Conservation (phyloP, 768 basidiomycete species). For the Serpula lacrymans region DNA sequence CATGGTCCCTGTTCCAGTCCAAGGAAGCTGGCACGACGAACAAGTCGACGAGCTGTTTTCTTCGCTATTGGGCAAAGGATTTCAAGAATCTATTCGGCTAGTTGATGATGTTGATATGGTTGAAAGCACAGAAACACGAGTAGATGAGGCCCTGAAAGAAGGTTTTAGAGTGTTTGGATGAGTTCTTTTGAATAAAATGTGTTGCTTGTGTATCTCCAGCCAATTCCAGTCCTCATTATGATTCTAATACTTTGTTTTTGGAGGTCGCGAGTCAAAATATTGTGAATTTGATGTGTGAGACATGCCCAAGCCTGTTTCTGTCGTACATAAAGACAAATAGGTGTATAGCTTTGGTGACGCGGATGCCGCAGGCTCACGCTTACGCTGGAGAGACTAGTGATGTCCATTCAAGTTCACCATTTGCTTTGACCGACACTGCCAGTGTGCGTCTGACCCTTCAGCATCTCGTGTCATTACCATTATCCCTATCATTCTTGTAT, state of each 20-base stretch:
- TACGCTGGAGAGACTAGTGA: not conserved
- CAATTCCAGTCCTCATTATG: too few relatives aligned
- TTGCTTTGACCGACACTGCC: not conserved
- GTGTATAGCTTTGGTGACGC: too few relatives aligned
- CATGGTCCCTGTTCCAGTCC: conserved; percentile 79
- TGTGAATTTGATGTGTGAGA: not conserved
- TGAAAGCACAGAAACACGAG: conserved; percentile 26
- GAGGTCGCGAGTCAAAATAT: too few relatives aligned
- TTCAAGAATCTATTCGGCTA: conserved; percentile 35
- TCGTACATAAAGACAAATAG: conserved; percentile 23
- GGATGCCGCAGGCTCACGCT: conserved; percentile 11
- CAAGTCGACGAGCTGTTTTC: conserved; percentile 95
- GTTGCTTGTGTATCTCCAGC: too few relatives aligned
- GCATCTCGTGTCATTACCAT: too few relatives aligned
- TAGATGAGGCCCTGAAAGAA: conserved; percentile 31
- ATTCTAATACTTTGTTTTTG: too few relatives aligned
- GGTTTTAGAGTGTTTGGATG: conserved; percentile 65
- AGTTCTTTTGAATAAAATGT: too few relatives aligned
- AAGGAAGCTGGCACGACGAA: conserved; percentile 87
- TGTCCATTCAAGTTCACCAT: not conserved
- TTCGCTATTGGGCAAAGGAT: conserved; percentile 78
- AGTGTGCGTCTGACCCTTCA: not conserved
- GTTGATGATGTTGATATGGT: conserved; percentile 24
- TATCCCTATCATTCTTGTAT: too few relatives aligned
- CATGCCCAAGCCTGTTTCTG: too few relatives aligned